Evolutionary conservation across 2,329 filamentous ascomycete genomes (phyloP), one percentile per base, ranked within the genome.

Genomic region (Colletotrichum shisoi): DNA sequence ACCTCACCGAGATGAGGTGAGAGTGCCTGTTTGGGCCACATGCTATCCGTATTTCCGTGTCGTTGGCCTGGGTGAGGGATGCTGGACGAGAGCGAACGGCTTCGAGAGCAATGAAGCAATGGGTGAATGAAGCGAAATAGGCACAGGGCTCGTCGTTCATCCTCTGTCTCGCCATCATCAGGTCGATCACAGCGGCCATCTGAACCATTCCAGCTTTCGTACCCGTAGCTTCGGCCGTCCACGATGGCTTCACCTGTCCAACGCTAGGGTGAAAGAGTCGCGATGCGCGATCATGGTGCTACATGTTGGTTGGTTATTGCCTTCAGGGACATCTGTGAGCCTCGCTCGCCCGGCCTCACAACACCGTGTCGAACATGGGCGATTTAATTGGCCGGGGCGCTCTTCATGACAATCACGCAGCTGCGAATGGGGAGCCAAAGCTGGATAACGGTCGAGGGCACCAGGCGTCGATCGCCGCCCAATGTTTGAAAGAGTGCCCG

Each of bases 21-120:
- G 77, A 57, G 79, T 89, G 89, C 75, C 78, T 82, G 52, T 74
- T 80, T 59, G 75, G 80, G 62, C 86, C 86, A 74, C 87, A 89
- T 56, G 81, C 44, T 45, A 67, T n/a, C n/a, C n/a, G n/a, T n/a
- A n/a, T 68, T 34, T 46, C 51, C 37, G 40, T 57, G 19, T 62
- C 40, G 45, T 62, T 62, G 37, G 48, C 49, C 40, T 37, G 44
- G 21, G 62, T 45, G 42, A 51, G 27, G 37, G 42, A 70, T 69
- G 3, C 21, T 58, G 40, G 13, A 11, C 44, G 37, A 34, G 31
- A 19, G 12, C 9, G 27, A 39, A 24, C n/a, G 17, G 44, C n/a
- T 53, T 3, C 13, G 8, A 48, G 34, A 44, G 7, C 4, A 57
- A 58, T 13, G n/a, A 44, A n/a, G 40, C 51, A 45, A 64, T 12